Conservation (phyloP, 257 asterid genomes). For the Nyctanthes arbortristis region DNA sequence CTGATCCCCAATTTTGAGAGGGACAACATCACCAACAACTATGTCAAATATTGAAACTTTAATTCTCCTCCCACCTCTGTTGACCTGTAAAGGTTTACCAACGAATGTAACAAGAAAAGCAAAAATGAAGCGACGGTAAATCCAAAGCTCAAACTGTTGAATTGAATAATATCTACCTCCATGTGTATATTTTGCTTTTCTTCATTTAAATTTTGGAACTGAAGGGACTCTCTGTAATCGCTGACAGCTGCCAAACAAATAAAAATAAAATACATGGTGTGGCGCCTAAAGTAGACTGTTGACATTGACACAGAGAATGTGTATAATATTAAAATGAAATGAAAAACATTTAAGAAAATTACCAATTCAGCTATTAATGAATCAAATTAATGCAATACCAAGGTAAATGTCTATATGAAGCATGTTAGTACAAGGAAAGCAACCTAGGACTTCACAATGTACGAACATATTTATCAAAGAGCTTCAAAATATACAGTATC, state of each 20-base stretch:
- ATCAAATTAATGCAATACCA: too few species aligned
- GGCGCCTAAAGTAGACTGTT: slow-evolving; percentile 21
- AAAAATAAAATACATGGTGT: too few species aligned
- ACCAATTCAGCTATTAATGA: too few species aligned
- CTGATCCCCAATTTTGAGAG: slow-evolving; percentile 99
- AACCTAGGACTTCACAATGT: too few species aligned
- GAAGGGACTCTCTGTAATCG: slow-evolving; percentile 95
- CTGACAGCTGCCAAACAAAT: slow-evolving; percentile 67
- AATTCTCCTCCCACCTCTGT: slow-evolving; percentile 80
- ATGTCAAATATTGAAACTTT: slow-evolving; percentile 82
- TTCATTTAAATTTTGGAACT: slow-evolving; percentile 89
- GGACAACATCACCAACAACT: slow-evolving; percentile 90
- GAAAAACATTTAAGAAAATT: too few species aligned
- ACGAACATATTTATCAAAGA: not conserved
- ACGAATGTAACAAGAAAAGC: slow-evolving; percentile 19
- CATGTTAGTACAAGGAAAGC: too few species aligned
- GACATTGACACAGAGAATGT: slow-evolving; percentile 1
- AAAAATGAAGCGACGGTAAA: slow-evolving; percentile 6
- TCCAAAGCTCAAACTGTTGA: too few species aligned
- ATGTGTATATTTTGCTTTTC: slow-evolving; percentile 95
- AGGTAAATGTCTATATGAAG: too few species aligned
- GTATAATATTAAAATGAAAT: not conserved
- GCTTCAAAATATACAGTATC: not conserved
- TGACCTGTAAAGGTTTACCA: slow-evolving; percentile 54
- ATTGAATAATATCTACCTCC: slow-evolving; percentile 62